Percentiles rank a stretch among this genome's conserved stretches.
Evolutionary conservation across 805 yeast species (phyloP).

Genomic region (Cyberlindnera amylophila): DNA sequence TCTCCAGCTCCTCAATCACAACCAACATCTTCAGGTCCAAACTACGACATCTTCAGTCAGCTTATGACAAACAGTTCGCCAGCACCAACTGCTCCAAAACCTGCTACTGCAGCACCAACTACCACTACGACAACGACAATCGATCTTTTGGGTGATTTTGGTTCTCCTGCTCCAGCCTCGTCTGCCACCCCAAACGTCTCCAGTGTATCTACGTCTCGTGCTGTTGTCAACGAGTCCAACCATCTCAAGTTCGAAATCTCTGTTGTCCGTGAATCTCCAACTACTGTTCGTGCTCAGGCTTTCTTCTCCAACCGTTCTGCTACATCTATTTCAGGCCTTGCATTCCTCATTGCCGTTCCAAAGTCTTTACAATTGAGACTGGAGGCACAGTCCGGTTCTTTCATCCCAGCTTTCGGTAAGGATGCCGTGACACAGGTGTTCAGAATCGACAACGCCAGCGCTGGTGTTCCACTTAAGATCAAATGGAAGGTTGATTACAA

Average conservation of each 20-base stretch:
- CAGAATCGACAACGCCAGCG: slow-evolving; percentile 32
- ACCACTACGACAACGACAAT: slow-evolving; percentile 12
- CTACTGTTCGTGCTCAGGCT: slow-evolving; percentile 41
- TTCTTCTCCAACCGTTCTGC: slow-evolving; percentile 48
- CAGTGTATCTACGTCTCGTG: slow-evolving; percentile 17
- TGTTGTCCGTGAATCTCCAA: slow-evolving; percentile 33
- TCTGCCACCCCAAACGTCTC: slow-evolving; percentile 1
- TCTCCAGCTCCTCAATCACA: slow-evolving; percentile 28
- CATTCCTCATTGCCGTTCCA: slow-evolving; percentile 69
- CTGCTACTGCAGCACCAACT: slow-evolving; percentile 6
- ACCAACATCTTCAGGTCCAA: slow-evolving; percentile 24
- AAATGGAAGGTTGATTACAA: slow-evolving; percentile 70
- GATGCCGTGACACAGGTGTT: slow-evolving; percentile 55
- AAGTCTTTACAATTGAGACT: slow-evolving; percentile 54
- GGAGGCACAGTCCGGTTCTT: slow-evolving; percentile 57
- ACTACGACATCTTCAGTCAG: slow-evolving; percentile 25
- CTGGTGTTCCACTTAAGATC: slow-evolving; percentile 50
- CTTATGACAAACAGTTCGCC: slow-evolving; percentile 9
- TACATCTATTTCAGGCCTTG: slow-evolving; percentile 44
- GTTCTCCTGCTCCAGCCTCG: slow-evolving; percentile 13
- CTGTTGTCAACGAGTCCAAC: slow-evolving; percentile 39
- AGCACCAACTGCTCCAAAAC: neutral
- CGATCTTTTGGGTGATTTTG: slow-evolving; percentile 23
- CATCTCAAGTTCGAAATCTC: slow-evolving; percentile 48
- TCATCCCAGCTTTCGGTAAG: slow-evolving; percentile 42